A percentile compares a stretch with the other conserved stretches of the same genome.
These are phyloP conservation scores for Saturnispora ahearnii DNA, from an alignment of 805 yeast genomes.

Conservation along the genomic window DNA sequence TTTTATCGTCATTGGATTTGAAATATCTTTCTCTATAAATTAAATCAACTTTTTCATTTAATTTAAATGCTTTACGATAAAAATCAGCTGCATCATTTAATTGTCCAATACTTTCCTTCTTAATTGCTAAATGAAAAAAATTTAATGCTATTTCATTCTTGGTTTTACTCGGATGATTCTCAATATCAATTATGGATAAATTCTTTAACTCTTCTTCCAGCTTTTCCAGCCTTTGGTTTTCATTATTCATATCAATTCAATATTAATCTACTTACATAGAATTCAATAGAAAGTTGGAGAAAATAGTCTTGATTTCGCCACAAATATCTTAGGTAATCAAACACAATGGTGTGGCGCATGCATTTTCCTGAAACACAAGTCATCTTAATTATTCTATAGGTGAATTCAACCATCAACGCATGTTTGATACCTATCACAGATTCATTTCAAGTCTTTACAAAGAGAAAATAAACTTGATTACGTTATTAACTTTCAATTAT, in stretches of 20 bases:
- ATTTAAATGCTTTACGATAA: conserved; percentile 63
- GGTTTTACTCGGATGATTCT: conserved; percentile 24
- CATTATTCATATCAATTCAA: neutral
- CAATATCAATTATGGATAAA: conserved; percentile 20
- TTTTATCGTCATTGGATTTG: conserved; percentile 14
- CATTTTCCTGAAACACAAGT: too few relatives aligned
- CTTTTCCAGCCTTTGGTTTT: neutral
- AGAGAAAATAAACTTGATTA: neutral
- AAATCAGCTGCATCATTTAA: conserved; percentile 73
- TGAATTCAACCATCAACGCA: too few relatives aligned
- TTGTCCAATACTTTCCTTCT: conserved; percentile 62
- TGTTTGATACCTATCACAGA: too few relatives aligned
- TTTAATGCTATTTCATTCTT: conserved; percentile 42
- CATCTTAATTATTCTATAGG: too few relatives aligned
- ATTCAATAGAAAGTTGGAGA: neutral
- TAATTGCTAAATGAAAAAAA: conserved; percentile 60
- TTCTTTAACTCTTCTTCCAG: conserved; percentile 20
- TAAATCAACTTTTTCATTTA: conserved; percentile 53
- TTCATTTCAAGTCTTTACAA: too few relatives aligned
- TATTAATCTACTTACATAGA: neutral
- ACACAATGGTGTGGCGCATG: too few relatives aligned
- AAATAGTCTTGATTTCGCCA: too few relatives aligned
- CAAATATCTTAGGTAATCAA: too few relatives aligned
- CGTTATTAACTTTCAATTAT: neutral
- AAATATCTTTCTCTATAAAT: conserved; percentile 51